Percentiles rank a stretch among this genome's conserved stretches.
Evolutionary conservation across 768 basidiomycete genomes (phyloP).

Genomic region (Xanthoconium stramineum): DNA sequence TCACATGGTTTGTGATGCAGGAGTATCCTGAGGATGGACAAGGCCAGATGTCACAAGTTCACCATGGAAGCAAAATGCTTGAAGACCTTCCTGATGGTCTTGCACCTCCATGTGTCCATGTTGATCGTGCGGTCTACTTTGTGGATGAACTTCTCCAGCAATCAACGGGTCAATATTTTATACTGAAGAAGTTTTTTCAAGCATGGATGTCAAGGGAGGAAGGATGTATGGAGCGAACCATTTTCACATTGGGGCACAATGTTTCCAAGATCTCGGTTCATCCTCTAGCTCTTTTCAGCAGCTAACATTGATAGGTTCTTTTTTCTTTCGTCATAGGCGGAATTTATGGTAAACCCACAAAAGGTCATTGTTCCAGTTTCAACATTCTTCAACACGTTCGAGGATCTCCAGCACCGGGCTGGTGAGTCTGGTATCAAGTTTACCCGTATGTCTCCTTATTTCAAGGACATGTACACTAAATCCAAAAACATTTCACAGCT

Average conservation of each 20-base stretch:
- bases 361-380: background rate
- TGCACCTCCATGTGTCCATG: constrained; percentile 23
- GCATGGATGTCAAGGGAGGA: background rate
- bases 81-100: constrained; percentile 23
- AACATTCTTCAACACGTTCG: background rate
- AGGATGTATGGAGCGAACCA: background rate
- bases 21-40: constrained; percentile 28
- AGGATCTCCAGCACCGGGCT: constrained; percentile 5
- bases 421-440: background rate
- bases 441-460: constrained; percentile 1
- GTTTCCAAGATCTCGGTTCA: background rate
- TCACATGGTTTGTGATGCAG: constrained; percentile 20
- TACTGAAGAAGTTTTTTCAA: constrained; percentile 14
- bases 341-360: constrained; percentile 8
- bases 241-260: constrained; percentile 6
- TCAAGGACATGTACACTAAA: background rate
- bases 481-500: background rate
- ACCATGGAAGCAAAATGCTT: constrained; percentile 31
- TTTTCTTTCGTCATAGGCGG: constrained; percentile 1
- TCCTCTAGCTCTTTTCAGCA: too few species aligned
- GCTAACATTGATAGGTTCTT: too few species aligned
- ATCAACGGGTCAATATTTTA: constrained; percentile 6
- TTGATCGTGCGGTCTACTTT: constrained; percentile 19
- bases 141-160: constrained; percentile 23
- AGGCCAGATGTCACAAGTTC: background rate